Evolutionary conservation across 805 yeast genomes (phyloP).

Genomic region (Candida ovalis): DNA sequence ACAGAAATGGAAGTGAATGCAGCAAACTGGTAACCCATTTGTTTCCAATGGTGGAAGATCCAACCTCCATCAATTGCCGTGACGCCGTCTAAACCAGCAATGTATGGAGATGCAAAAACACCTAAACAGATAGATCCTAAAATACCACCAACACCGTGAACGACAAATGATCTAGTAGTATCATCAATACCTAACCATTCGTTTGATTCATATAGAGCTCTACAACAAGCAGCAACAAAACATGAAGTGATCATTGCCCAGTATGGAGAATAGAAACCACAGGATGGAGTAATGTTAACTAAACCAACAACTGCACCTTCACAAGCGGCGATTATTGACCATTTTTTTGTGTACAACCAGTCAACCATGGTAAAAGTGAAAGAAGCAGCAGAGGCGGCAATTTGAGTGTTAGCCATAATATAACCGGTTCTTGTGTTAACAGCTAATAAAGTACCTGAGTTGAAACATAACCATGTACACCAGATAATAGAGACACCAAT

Average conservation of each 20-base stretch:
- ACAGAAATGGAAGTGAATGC: conserved; percentile 38
- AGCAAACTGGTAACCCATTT: conserved; percentile 44
- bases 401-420: conserved; percentile 45
- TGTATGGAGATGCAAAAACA: conserved; percentile 41
- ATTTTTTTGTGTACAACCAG: conserved; percentile 36
- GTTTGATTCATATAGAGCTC: conserved; percentile 33
- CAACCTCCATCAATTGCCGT: conserved; percentile 45
- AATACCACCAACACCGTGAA: conserved; percentile 49
- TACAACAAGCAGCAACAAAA: conserved; percentile 37
- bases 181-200: conserved; percentile 43
- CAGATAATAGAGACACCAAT: conserved; percentile 44
- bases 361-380: conserved; percentile 43
- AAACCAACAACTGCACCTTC: conserved; percentile 44
- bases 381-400: conserved; percentile 48
- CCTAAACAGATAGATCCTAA: conserved; percentile 41
- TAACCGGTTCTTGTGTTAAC: conserved; percentile 42
- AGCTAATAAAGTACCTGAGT: conserved; percentile 40
- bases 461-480: conserved; percentile 49
- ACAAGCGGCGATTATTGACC: conserved; percentile 40
- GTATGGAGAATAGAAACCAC: conserved; percentile 45
- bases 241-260: conserved; percentile 41
- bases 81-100: conserved; percentile 41
- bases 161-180: conserved; percentile 40
- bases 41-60: conserved; percentile 42
- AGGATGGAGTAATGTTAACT: conserved; percentile 44